Evolutionary conservation across 805 yeast genomes (phyloP), one percentile per base, ranked within the genome.

Genomic region (Metschnikowia baotianmanensis): DNA sequence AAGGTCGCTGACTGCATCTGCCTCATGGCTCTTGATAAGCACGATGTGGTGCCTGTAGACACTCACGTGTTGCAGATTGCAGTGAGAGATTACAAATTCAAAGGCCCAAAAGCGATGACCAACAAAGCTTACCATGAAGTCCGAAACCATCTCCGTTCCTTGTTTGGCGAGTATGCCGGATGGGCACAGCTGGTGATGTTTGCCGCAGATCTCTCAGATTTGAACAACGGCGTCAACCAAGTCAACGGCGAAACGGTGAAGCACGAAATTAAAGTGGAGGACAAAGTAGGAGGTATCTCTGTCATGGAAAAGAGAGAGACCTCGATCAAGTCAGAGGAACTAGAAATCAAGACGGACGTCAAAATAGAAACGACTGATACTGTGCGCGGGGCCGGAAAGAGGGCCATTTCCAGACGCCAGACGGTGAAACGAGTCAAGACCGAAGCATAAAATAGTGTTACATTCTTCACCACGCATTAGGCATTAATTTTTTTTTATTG

Each of bases 131-230:
- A 83, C 56, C 74, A 67, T 28, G 68, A 72, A 17, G 83, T 88
- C 6, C 71, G 88, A 31, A 54, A 57, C 7, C 77, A 73, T 57
- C 82, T 91, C 58, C 70, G 74, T 32, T 70, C 71, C 0, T 64
- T 81, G 31, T 93, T 96, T 91, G 97, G 96, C 0, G 77, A 76
- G 1, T 85, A 84, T 58, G 97, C 99, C 2, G 99, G 99, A 0
- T 93, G 99, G 99, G 98, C 98, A 0, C 99, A 91, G 56, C 84
- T 91, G n/a, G 88, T 91, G 9, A 69, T 90, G 42, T 90, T 90
- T 62, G 83, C 97, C 0, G 86, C 89, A 5, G 96, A 89, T 56
- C 71, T 90, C 40, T 63, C 65, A 36, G 89, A 85, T 45, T 70
- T 86, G 42, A 76, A 85, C 40, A 82, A 81, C 53, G 93, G 93